A percentile compares a stretch with the other conserved stretches of the same genome.
Conservation (phyloP, 257 asterid species). For the Plantago major region DNA sequence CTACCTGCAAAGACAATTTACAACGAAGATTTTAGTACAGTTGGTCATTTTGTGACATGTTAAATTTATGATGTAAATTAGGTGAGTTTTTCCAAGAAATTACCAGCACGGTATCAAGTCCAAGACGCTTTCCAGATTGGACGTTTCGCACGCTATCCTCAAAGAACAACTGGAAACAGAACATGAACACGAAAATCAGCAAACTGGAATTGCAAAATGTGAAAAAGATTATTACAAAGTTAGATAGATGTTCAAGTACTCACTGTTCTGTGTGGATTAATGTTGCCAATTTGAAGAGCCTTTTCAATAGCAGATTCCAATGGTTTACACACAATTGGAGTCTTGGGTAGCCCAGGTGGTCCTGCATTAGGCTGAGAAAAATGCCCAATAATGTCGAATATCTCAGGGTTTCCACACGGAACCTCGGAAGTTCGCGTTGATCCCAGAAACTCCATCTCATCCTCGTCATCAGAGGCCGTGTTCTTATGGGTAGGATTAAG, state of each 20-base stretch:
- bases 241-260: constrained; percentile 19
- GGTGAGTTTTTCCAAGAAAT: constrained; percentile 14
- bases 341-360: constrained; percentile 52
- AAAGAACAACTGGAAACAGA: constrained; percentile 62
- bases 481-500: constrained; percentile 69
- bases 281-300: constrained; percentile 76
- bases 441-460: constrained; percentile 64
- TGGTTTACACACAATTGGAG: constrained; percentile 89
- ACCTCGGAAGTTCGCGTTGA: constrained; percentile 16
- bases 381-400: constrained; percentile 76
- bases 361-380: constrained; percentile 53
- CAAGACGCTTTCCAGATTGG: constrained; percentile 75
- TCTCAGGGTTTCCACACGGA: constrained; percentile 24
- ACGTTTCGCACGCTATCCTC: constrained; percentile 88
- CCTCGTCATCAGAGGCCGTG: constrained; percentile 76
- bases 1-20: constrained; percentile 43
- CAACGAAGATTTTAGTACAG: no score
- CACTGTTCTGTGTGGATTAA: constrained; percentile 82
- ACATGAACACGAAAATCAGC: constrained; percentile 8
- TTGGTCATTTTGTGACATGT: no score
- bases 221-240: no score
- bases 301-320: constrained; percentile 68
- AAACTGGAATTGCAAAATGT: no score
- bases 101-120: constrained; percentile 84
- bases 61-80: no score